A percentile compares a stretch with the other conserved stretches of the same genome.
Evolutionary conservation across 352 stramenopile genomes (phyloP).

Genomic region (Globisporangium nodosum): DNA sequence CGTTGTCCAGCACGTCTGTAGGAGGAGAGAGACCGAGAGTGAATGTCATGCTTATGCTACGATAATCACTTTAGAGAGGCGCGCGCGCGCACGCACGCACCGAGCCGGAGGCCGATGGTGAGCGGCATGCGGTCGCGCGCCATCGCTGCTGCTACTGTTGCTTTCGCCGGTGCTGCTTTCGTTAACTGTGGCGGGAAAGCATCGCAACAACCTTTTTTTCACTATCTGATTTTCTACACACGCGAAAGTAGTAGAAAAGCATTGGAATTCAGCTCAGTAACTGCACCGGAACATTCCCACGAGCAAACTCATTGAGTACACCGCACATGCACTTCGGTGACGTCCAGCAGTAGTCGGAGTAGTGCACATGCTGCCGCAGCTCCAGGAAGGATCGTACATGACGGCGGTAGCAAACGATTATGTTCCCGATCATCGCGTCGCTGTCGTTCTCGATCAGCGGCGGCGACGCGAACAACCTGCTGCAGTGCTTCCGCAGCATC

Average conservation of each 20-base stretch:
- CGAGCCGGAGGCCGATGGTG: slow-evolving; percentile 60
- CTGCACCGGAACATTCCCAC: no score
- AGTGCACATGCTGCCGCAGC: no score
- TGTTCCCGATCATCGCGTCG: slow-evolving; percentile 89
- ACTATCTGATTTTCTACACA: neutral
- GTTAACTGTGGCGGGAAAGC: neutral
- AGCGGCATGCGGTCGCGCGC: slow-evolving; percentile 42
- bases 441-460: slow-evolving; percentile 80
- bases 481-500: slow-evolving; percentile 86
- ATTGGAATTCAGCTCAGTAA: no score
- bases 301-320: no score
- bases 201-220: neutral
- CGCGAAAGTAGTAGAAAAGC: no score
- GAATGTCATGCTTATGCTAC: neutral
- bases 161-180: neutral
- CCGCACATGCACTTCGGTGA: no score
- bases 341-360: no score
- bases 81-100: slow-evolving; percentile 21
- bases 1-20: slow-evolving; percentile 77
- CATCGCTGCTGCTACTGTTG: neutral
- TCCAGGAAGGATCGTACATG: no score
- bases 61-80: neutral
- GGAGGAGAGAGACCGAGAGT: slow-evolving; percentile 13
- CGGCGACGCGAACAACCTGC: slow-evolving; percentile 74
- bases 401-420: slow-evolving; percentile 34